phyloP scores from a whole-genome alignment of 371 early-diverging fungal genomes.

The Mortierella polycephala region DNA sequence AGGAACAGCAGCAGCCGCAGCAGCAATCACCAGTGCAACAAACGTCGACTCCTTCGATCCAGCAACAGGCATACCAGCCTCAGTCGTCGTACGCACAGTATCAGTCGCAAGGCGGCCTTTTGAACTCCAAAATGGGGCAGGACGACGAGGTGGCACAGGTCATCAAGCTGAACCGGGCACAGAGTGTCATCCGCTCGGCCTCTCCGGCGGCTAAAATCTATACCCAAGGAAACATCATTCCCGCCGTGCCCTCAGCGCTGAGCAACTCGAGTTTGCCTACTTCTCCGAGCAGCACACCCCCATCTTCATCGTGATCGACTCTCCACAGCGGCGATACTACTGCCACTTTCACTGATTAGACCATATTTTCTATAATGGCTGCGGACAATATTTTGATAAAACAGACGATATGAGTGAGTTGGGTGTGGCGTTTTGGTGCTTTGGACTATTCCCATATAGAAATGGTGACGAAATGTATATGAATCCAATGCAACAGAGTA shows the following conservation, averaged over 20 bases:
- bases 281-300: conserved; percentile 5
- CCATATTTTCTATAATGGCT: too few relatives aligned
- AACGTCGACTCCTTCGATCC: conserved; percentile 19
- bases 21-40: conserved; percentile 11
- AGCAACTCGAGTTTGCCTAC: conserved; percentile 2
- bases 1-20: not conserved
- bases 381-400: too few relatives aligned
- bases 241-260: conserved; percentile 28
- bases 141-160: conserved; percentile 47
- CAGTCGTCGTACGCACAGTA: conserved; percentile 27
- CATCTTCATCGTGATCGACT: not conserved
- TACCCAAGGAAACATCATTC: conserved; percentile 40
- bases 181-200: conserved; percentile 39
- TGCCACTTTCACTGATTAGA: too few relatives aligned
- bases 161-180: conserved; percentile 42
- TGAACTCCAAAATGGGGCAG: not conserved
- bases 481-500: too few relatives aligned
- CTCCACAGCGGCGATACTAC: too few relatives aligned
- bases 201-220: conserved; percentile 43
- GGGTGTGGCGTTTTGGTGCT: too few relatives aligned
- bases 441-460: too few relatives aligned
- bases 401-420: too few relatives aligned
- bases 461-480: too few relatives aligned
- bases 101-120: not conserved
- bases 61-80: conserved; percentile 37